phyloP scores from a whole-genome alignment of 305 asterid species.

The Fraxinus albicans region DNA sequence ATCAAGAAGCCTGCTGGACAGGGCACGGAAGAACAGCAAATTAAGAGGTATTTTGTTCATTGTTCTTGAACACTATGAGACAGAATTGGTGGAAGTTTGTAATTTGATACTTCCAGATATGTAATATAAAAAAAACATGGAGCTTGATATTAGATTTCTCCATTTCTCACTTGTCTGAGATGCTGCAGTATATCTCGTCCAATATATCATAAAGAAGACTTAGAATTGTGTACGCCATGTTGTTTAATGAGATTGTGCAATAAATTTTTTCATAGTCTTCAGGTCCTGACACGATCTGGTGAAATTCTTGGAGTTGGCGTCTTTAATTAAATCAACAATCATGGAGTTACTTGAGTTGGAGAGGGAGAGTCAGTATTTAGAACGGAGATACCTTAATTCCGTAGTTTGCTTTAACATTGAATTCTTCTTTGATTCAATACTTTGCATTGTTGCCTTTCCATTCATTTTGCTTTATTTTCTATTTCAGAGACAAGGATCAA shows the following conservation, averaged over 20 bases:
- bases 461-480: constrained; percentile 23
- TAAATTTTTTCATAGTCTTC: neutral
- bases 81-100: neutral
- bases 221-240: neutral
- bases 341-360: neutral
- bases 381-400: neutral
- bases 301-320: constrained; percentile 1
- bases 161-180: neutral
- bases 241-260: neutral
- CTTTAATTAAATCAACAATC: neutral
- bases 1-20: constrained; percentile 59
- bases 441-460: neutral
- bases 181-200: neutral
- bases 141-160: neutral
- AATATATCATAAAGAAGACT: neutral
- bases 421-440: neutral
- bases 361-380: neutral
- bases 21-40: constrained; percentile 44
- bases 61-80: constrained; percentile 19
- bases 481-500: constrained; percentile 71
- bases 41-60: constrained; percentile 56
- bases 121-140: neutral
- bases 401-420: neutral
- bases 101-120: constrained; percentile 12
- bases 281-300: constrained; percentile 3